A percentile compares a stretch with the other conserved stretches of the same genome.
These are phyloP conservation scores for Populus trichocarpa DNA, from an alignment of 441 rosid genomes.

Conservation along the genomic window DNA sequence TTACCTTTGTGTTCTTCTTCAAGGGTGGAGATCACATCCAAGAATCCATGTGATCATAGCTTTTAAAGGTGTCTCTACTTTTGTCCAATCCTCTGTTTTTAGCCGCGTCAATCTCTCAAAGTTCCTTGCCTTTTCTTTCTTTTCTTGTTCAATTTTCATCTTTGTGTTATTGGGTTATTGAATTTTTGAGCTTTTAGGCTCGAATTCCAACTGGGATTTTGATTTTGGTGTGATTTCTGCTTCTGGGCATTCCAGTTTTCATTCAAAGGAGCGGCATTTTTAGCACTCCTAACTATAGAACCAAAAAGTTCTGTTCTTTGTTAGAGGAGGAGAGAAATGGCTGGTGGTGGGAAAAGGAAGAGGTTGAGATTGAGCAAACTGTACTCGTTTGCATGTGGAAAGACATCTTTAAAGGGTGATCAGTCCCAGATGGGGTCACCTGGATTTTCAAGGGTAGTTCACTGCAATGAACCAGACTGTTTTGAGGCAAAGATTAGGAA, in stretches of 20 bases:
- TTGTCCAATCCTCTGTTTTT: neutral
- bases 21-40: neutral
- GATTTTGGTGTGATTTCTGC: neutral
- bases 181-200: neutral
- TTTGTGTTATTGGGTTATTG: neutral
- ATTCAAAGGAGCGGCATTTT: neutral
- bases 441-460: conserved; percentile 71
- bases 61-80: neutral
- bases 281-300: neutral
- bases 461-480: conserved; percentile 65
- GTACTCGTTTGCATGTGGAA: conserved; percentile 52
- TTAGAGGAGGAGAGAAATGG: conserved; percentile 16
- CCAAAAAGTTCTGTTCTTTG: neutral
- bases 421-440: conserved; percentile 72
- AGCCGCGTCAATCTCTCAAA: neutral
- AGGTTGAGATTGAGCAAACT: conserved; percentile 45
- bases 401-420: conserved; percentile 53
- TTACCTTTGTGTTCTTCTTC: neutral
- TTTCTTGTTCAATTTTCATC: too few species aligned
- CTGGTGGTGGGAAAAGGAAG: conserved; percentile 36
- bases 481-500: conserved; percentile 38
- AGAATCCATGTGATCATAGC: neutral
- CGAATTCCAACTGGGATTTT: neutral
- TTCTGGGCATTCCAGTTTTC: neutral
- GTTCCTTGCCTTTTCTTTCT: neutral